A percentile compares a stretch with the other conserved stretches of the same genome.
phyloP scores from a whole-genome alignment of 345 rosid genomes.

The Luvunga scandens region DNA sequence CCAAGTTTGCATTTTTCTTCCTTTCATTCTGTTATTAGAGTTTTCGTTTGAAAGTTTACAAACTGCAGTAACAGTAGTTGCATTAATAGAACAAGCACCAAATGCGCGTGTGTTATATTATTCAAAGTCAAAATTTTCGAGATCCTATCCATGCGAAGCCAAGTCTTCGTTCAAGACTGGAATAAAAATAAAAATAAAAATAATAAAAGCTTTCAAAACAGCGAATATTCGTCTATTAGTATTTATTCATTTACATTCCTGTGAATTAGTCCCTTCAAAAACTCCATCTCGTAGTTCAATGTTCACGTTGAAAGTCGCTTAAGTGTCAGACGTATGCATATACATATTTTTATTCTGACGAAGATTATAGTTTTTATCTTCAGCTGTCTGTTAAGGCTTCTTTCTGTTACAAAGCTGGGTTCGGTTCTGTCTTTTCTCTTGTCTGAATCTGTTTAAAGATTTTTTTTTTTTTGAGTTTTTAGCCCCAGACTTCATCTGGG shows the following conservation, averaged over 20 bases:
- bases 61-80: neutral
- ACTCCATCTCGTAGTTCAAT: neutral
- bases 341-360: neutral
- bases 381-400: neutral
- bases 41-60: neutral
- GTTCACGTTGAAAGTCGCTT: neutral
- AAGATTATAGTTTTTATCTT: neutral
- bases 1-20: neutral
- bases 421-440: neutral
- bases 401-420: neutral
- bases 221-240: neutral
- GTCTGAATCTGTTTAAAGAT: slow-evolving; percentile 5
- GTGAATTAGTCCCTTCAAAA: neutral
- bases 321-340: neutral
- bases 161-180: slow-evolving; percentile 29
- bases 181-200: neutral
- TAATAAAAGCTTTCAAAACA: neutral
- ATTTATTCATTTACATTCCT: neutral
- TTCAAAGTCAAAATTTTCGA: slow-evolving; percentile 23
- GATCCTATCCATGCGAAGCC: slow-evolving; percentile 10
- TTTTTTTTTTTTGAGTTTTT: slow-evolving; percentile 11
- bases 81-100: neutral
- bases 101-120: neutral
- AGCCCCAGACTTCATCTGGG: slow-evolving; percentile 18
- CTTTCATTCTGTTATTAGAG: neutral